Evolutionary conservation across 2,329 filamentous ascomycete species (phyloP), one percentile per base, ranked within the genome.

Genomic region (Hortaea sp.): DNA sequence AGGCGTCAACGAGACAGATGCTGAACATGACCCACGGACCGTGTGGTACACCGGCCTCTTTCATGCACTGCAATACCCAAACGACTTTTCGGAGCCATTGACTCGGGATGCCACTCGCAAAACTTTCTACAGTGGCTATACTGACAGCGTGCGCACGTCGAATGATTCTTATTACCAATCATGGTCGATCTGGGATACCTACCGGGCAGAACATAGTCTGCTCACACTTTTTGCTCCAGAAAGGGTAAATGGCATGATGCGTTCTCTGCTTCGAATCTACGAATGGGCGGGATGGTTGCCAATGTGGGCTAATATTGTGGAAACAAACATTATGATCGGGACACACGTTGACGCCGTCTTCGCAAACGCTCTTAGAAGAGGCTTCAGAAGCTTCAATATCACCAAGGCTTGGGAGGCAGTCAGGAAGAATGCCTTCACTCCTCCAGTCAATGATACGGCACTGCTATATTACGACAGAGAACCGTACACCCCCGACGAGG

Each of bases 141-240:
- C 69, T 0, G 69, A 74, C 42, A 68, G 62, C 29, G 53, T 71
- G 1, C 68, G 72, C 39, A 57, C 57, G 7, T 59, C 52, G 4
- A 61, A 67, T 30, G 69, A 73, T 39, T 70, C 68, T 0, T 74
- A 73, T 52, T 73, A 72, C 48, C 71, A 73, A 49, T 72, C 69
- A 0, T 74, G 70, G 71, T 72, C 68, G 1, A 72, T 73, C 42
- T 73, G 70, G 71, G 71, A 73, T 44, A 74, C 71, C 0, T 74
- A 71, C 50, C 61, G 71, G 4, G 71, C 70, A 1, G 70, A 73
- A 45, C 70, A 73, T 46, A 69, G 69, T 0, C 57, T 73, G 0
- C 53, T 73, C 0, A 69, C 70, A 0, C 47, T 73, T 0, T 70
- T 73, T 42, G 70, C 69, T 0, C 71, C 71, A 0, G 70, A 73